Percentiles rank a stretch among this genome's conserved stretches.
These are phyloP conservation scores for Mollisiaceae sp. DNA, from an alignment of 2,329 filamentous ascomycete genomes.

Conservation along the genomic window DNA sequence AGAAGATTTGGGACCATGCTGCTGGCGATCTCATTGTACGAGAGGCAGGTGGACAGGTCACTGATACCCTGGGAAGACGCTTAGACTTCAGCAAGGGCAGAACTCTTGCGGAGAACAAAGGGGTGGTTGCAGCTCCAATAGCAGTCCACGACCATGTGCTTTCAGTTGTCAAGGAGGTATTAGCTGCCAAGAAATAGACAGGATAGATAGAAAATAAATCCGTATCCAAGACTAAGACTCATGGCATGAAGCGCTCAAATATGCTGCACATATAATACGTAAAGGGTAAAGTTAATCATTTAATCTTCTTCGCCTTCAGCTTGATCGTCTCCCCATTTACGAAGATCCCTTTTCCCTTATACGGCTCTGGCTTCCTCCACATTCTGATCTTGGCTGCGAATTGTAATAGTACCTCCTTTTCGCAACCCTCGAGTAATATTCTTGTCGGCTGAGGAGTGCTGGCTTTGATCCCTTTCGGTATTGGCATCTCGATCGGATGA, in stretches of 20 bases:
- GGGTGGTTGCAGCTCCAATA: slow-evolving; percentile 85
- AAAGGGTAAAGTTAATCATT: slow-evolving; percentile 56
- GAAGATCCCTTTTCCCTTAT: slow-evolving; percentile 99
- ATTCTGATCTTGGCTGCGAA: slow-evolving; percentile 87
- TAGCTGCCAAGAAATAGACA: slow-evolving; percentile 51
- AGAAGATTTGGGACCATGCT: slow-evolving; percentile 99
- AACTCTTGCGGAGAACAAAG: slow-evolving; percentile 89
- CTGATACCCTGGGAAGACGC: slow-evolving; percentile 82
- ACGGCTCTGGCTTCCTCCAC: slow-evolving; percentile 94
- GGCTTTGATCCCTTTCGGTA: slow-evolving; percentile 83
- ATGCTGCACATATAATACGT: slow-evolving; percentile 37
- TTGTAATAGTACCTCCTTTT: slow-evolving; percentile 85
- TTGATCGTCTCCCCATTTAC: slow-evolving; percentile 97
- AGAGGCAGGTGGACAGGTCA: slow-evolving; percentile 91
- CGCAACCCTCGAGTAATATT: slow-evolving; percentile 84
- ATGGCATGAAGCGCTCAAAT: slow-evolving; percentile 26
- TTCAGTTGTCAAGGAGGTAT: slow-evolving; percentile 79
- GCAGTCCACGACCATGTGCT: slow-evolving; percentile 79
- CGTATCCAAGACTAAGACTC: neutral
- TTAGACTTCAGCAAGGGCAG: slow-evolving; percentile 87
- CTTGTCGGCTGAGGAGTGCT: slow-evolving; percentile 90
- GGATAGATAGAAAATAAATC: neutral
- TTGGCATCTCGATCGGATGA: slow-evolving; percentile 88
- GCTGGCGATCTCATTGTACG: slow-evolving; percentile 93
- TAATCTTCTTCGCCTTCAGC: slow-evolving; percentile 97